phyloP scores from a whole-genome alignment of 1,284 basidiomycete genomes.

The Phenoliferia sp. region DNA sequence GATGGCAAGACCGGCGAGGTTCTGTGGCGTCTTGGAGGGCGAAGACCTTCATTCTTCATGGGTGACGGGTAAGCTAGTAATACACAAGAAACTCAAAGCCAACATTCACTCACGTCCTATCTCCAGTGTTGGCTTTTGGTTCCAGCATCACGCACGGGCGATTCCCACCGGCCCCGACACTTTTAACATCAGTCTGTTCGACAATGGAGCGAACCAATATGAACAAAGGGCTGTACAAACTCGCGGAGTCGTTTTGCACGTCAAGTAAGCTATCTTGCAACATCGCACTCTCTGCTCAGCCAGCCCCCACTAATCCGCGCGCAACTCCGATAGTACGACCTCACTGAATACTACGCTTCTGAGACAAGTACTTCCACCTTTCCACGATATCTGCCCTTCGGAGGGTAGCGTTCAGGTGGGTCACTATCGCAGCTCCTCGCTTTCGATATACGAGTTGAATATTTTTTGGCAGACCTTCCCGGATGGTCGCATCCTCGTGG shows the following conservation, averaged over 20 bases:
- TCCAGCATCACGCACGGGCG: slow-evolving; percentile 21
- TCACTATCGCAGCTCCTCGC: background rate
- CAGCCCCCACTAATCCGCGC: too few species aligned
- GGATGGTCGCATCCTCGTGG: slow-evolving; percentile 18
- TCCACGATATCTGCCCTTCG: slow-evolving; percentile 25
- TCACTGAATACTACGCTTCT: slow-evolving; percentile 31
- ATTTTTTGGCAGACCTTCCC: slow-evolving; percentile 14
- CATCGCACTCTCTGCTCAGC: too few species aligned
- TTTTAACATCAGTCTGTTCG: slow-evolving; percentile 32
- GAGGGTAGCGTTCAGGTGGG: slow-evolving; percentile 37
- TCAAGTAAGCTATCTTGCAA: too few species aligned
- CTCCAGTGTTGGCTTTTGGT: slow-evolving; percentile 18
- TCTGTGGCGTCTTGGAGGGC: slow-evolving; percentile 39
- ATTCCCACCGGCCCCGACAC: background rate
- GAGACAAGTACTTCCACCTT: slow-evolving; percentile 31
- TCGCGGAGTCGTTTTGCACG: slow-evolving; percentile 35
- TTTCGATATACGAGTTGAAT: slow-evolving; percentile 10
- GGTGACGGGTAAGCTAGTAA: background rate
- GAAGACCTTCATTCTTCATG: background rate
- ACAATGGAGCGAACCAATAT: slow-evolving; percentile 34
- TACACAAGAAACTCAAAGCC: background rate
- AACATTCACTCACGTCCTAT: background rate
- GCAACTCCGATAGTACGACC: too few species aligned
- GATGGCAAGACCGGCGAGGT: slow-evolving; percentile 32
- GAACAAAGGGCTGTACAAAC: slow-evolving; percentile 12